Conservation (phyloP, 768 basidiomycete species). For the Naganishia randhawae region DNA sequence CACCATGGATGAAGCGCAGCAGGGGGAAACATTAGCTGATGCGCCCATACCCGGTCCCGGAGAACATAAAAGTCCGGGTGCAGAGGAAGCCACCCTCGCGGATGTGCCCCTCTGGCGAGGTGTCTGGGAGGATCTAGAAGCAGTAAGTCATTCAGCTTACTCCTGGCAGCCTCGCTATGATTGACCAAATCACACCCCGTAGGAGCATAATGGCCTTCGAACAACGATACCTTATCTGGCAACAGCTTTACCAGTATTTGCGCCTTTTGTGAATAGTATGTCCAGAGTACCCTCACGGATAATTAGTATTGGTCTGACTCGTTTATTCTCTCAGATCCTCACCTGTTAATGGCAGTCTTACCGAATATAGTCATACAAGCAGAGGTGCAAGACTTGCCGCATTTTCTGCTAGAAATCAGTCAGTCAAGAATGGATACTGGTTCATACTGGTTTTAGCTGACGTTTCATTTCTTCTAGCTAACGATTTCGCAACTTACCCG, state of each 20-base stretch:
- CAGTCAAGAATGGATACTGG: neutral
- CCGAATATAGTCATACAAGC: slow-evolving; percentile 1
- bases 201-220: neutral
- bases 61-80: neutral
- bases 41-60: neutral
- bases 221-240: neutral
- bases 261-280: neutral
- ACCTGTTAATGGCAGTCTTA: neutral
- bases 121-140: slow-evolving; percentile 8
- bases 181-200: neutral
- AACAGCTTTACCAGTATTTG: slow-evolving; percentile 7
- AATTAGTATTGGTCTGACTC: neutral
- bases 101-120: neutral
- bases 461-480: neutral
- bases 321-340: neutral
- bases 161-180: neutral
- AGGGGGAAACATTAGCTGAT: too few relatives aligned
- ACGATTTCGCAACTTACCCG: slow-evolving; percentile 1
- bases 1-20: too few relatives aligned
- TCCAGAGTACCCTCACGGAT: neutral
- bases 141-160: neutral
- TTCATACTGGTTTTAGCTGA: neutral
- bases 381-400: neutral
- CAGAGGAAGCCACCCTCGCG: neutral
- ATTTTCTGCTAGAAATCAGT: neutral